Base-by-base conservation (phyloP, 1,284 basidiomycete genomes). In the Leccinum fallax region DNA sequence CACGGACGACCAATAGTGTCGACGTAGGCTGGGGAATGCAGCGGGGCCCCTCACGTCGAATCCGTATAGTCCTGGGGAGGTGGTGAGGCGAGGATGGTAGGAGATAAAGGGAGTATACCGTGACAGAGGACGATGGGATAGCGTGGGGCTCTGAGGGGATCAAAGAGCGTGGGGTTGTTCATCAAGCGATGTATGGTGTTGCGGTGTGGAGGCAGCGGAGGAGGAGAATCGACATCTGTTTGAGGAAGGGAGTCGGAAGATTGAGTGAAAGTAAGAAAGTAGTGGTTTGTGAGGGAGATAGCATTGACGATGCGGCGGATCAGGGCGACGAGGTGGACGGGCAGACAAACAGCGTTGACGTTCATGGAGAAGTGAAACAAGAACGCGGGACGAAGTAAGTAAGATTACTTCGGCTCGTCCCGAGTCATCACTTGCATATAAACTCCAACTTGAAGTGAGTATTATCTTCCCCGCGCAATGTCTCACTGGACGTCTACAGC, bases 1-100 rank as follows among this genome's bases (percentile, higher is more conserved):
- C 5, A 98, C 89, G 61, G 93, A 92, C 0, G 90, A 88, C 97
- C 97, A 99, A 74, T 99, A 99, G 67, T 98, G 95, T 73, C 95
- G 86, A 64, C 94, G 85, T 71, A 96, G 79, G 69, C 86, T 81
- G 16, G 94, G 88, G 75, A 96, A 85, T 59, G 92, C 75, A 19
- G 87, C 81, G 0, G 93, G 86, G 24, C 94, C 86, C 66, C 93
- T 81, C 49, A 94, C 87, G 71, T 97, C 94, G 74, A 98, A 99
- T 7, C 97, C 97, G 71, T 98, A 98, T 2, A 99, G 80, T 26
- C 95, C 95, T 96, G 69, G 26, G 51, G 24, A 24, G 2, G 8
- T 52, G 53, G 64, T 70, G 64, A 71, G 57, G 61, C 28, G 36
- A 34, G 24, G 40, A 19, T 5, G 24, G 10, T 9, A 57, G 36